Evolutionary conservation across 306 rosid genomes (phyloP), one percentile per base, ranked within the genome.

Genomic region (Glycine tomentella): DNA sequence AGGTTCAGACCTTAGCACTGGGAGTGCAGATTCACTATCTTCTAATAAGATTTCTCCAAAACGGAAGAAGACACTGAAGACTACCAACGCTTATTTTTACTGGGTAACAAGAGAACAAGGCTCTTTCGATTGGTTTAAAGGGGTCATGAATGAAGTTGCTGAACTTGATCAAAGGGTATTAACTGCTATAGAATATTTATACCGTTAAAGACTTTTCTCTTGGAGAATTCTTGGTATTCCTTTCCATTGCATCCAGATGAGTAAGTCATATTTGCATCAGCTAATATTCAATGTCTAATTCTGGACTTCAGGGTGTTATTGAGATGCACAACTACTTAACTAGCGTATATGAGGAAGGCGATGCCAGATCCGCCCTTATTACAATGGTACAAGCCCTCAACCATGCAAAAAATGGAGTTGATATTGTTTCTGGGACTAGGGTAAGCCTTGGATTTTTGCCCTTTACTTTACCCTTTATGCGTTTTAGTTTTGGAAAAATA

Each of bases 261-360:
- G 58, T 76, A 53, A 77, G 45, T 46, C 33, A 36, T 71, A 80
- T 53, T 25, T 69, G 75, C 53, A 44, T 50, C 52, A 68, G 81
- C 72, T 81, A 70, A 81, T 50, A n/a, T 36, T 72, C 61, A 65
- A 70, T 57, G 36, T 79, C 46, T 38, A 65, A 74, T 61, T 80
- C 17, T 82, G 81, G 44, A 81, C 77, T 84, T 75, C 76, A 94
- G 98, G 98, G 97, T 72, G 97, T 94, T 33, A 94, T 94, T 79
- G 98, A 94, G 88, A 94, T 94, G 98, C 98, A 94, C 85, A 94
- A 94, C 89, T 92, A 92, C 88, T 87, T 94, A 87, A 92, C 98
- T 7, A 94, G 98, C 75, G 98, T 94, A 81, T 94, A 94, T 3
- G 97, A 92, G 80, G 98, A 94, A 87, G 98, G 97, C 5, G 98